Evolutionary conservation across 2,329 filamentous ascomycete species (phyloP), one percentile per base, ranked within the genome.

Genomic region (Nothomitra cinnamomea): DNA sequence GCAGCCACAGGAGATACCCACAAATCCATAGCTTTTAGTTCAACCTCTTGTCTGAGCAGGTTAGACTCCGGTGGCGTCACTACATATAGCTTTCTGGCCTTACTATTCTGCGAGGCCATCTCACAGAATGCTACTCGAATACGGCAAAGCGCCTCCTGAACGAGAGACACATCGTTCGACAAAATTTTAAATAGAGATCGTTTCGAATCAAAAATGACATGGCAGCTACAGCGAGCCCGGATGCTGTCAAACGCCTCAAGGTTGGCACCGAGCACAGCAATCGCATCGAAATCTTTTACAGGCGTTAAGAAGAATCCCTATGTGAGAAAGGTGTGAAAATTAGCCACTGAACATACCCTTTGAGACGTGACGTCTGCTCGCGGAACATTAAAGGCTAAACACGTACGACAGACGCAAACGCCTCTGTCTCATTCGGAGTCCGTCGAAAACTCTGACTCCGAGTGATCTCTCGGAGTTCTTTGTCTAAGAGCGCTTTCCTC

Each of bases 231-330:
- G 22, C 64, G 64, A 35, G 63, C 62, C 3, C 73, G 67, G 12
- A 75, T 65, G 5, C 60, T 57, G 57, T 76, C 72, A 2, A 76
- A 63, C 3, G 63, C 64, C 58, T 74, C 70, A 7, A 68, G 63
- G 36, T 66, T 65, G 8, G 57, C 53, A 1, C 71, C 72, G 12
- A 75, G 62, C 10, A 66, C 60, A 10, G 69, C 63, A 12, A 66
- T 60, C 2, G 71, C 60, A 0, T 65, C 61, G 36, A 68, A 66
- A 4, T 73, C 70, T 32, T 68, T 61, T 1, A 60, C 56, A 2
- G 72, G 72, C 73, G 72, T 75, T 19, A 69, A 59, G 52, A 73
- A 73, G 1, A 65, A 58, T 13, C 70, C 62, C 61, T 66, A 55
- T 10, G 28, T 32, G 10, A 17, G 22, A 25, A n/a, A n/a, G 13